These are phyloP conservation scores for Chenopodium formosanum DNA, from an alignment of 148 eudicot genomes.

Conservation along the genomic window DNA sequence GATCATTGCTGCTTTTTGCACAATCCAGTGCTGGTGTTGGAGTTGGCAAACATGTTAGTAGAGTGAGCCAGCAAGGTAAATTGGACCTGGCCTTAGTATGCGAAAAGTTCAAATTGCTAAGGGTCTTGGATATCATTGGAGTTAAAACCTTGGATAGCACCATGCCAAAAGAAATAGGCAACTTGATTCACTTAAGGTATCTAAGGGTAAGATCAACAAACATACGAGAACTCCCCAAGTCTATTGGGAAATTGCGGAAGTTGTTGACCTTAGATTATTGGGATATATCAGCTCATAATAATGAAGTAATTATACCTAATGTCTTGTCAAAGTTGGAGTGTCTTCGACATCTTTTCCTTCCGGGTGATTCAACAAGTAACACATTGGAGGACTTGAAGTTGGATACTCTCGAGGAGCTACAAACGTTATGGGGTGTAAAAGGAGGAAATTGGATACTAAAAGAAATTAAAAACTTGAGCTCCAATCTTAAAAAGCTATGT, in stretches of 20 bases:
- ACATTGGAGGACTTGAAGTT: conserved; percentile 12
- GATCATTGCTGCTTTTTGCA: conserved; percentile 28
- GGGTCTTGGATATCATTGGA: conserved; percentile 28
- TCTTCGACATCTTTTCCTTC: conserved; percentile 31
- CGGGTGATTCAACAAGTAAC: conserved; percentile 6
- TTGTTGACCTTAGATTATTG: conserved; percentile 31
- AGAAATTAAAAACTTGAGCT: conserved; percentile 15
- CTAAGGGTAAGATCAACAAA: conserved; percentile 31
- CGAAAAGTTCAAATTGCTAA: conserved; percentile 26
- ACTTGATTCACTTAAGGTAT: conserved; percentile 32
- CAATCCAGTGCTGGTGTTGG: background rate
- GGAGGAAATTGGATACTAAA: conserved; percentile 35
- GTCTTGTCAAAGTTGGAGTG: conserved; percentile 24
- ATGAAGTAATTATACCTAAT: conserved; percentile 22
- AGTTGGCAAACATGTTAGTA: background rate
- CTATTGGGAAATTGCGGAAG: conserved; percentile 26
- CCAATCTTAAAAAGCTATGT: conserved; percentile 14
- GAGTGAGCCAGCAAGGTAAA: background rate
- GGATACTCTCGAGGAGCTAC: conserved; percentile 15
- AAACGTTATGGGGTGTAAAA: conserved; percentile 25
- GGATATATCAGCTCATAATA: background rate
- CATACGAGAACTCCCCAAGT: conserved; percentile 24
- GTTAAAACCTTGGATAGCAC: conserved; percentile 6
- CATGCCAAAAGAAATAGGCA: conserved; percentile 30
- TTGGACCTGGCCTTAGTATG: conserved; percentile 14